These are phyloP conservation scores for Bipolaris gigantea DNA, from an alignment of 2,329 filamentous ascomycete species.

Conservation along the genomic window DNA sequence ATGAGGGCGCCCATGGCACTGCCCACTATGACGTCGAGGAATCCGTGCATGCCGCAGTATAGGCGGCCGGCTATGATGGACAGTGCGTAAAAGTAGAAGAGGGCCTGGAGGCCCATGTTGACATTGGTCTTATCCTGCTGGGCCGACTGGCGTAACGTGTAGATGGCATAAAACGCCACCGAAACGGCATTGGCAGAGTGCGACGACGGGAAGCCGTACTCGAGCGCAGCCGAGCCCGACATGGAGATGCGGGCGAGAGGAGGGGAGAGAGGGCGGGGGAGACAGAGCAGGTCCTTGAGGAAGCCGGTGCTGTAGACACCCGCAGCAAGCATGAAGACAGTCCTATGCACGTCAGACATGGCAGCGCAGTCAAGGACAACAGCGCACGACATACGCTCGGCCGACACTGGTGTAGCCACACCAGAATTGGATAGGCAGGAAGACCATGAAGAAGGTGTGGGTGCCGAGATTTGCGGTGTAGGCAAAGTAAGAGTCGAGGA, in stretches of 20 bases:
- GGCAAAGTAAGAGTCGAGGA: constrained; percentile 94
- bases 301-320: constrained; percentile 77
- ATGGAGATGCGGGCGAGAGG: constrained; percentile 94
- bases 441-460: constrained; percentile 98
- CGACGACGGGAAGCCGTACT: constrained; percentile 96
- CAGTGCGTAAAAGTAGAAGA: constrained; percentile 80
- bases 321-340: constrained; percentile 64
- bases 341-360: constrained; percentile 30
- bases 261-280: constrained; percentile 88
- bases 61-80: constrained; percentile 90
- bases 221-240: constrained; percentile 91
- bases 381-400: constrained; percentile 68
- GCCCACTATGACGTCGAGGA: constrained; percentile 85
- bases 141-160: constrained; percentile 68
- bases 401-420: constrained; percentile 84
- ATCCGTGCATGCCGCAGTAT: constrained; percentile 99
- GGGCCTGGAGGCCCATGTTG: constrained; percentile 64
- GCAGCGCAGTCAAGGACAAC: constrained; percentile 7
- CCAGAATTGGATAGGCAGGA: constrained; percentile 94
- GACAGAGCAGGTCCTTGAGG: constrained; percentile 88
- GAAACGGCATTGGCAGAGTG: constrained; percentile 97
- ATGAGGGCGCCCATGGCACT: constrained; percentile 72
- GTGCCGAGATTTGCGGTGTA: constrained; percentile 95
- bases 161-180: constrained; percentile 81
- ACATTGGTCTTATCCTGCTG: constrained; percentile 62